Conservation (phyloP, 345 rosid species). For the Arabidopsis suecica region DNA sequence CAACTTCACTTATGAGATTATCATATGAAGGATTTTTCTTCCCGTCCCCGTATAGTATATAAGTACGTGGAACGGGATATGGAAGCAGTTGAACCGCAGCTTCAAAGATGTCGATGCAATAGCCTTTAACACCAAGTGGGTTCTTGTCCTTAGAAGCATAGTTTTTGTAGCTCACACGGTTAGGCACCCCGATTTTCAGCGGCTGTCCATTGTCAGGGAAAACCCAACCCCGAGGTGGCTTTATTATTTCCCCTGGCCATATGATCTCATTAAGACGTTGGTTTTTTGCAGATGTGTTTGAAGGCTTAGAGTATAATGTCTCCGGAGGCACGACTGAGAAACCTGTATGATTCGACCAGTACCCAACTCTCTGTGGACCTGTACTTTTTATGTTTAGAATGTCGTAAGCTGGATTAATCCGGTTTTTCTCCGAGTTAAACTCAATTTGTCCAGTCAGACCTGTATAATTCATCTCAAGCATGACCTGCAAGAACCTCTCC, state of each 20-base stretch:
- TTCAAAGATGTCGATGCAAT: conserved; percentile 90
- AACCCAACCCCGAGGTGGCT: conserved; percentile 83
- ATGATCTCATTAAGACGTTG: conserved; percentile 64
- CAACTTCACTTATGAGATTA: conserved; percentile 62
- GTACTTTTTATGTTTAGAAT: conserved; percentile 74
- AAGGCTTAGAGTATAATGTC: conserved; percentile 58
- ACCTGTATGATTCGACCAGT: conserved; percentile 84
- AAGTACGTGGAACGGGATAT: conserved; percentile 78
- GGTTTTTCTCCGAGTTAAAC: conserved; percentile 63
- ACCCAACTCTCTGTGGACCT: conserved; percentile 73
- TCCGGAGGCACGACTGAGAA: conserved; percentile 73
- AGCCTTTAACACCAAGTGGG: conserved; percentile 83
- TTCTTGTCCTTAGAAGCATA: conserved; percentile 60
- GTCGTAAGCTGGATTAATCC: conserved; percentile 73
- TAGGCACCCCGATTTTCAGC: conserved; percentile 75
- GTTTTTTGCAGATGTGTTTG: conserved; percentile 53
- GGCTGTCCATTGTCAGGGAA: conserved; percentile 87
- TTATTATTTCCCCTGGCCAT: conserved; percentile 84
- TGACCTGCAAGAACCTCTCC: conserved; percentile 60
- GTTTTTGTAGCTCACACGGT: conserved; percentile 68
- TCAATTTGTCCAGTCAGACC: conserved; percentile 71
- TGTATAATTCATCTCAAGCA: conserved; percentile 67
- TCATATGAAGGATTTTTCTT: conserved; percentile 66
- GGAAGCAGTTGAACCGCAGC: conserved; percentile 83
- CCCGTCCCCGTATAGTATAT: conserved; percentile 70